These are phyloP conservation scores for Aurifilum marmelostoma DNA, from an alignment of 2,329 filamentous ascomycete species.

Conservation along the genomic window DNA sequence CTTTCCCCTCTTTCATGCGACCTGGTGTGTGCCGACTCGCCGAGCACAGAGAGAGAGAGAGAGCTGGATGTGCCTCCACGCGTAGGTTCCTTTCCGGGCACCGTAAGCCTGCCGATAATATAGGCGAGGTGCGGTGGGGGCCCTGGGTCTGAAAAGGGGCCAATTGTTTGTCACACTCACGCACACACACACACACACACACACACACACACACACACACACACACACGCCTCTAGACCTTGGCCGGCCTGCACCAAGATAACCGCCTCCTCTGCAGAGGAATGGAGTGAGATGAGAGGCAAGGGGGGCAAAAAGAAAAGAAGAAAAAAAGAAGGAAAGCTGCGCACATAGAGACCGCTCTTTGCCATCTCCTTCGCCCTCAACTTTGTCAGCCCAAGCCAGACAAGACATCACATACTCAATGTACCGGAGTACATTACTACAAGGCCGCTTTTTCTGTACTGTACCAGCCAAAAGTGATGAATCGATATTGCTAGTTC, in stretches of 20 bases:
- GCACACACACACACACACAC: too few relatives aligned
- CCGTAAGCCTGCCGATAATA: background rate
- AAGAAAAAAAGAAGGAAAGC: background rate
- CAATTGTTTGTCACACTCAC: background rate
- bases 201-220: too few relatives aligned
- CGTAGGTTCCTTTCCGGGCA: background rate
- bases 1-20: background rate
- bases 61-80: background rate
- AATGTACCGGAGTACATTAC: background rate
- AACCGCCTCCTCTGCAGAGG: background rate
- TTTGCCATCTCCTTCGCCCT: background rate
- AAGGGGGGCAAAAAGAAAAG: background rate
- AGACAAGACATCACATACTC: background rate
- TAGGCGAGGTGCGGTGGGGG: background rate
- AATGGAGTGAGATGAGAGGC: background rate
- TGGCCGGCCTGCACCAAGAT: background rate
- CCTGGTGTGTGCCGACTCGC: background rate
- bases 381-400: background rate
- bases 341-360: background rate
- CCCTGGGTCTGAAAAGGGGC: background rate
- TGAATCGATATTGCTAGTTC: background rate
- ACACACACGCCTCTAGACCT: background rate
- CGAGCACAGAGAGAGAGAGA: background rate
- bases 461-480: background rate
- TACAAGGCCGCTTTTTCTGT: background rate